Evolutionary conservation across 805 yeast species (phyloP).

Genomic region (Wickerhamiella slavikovae): DNA sequence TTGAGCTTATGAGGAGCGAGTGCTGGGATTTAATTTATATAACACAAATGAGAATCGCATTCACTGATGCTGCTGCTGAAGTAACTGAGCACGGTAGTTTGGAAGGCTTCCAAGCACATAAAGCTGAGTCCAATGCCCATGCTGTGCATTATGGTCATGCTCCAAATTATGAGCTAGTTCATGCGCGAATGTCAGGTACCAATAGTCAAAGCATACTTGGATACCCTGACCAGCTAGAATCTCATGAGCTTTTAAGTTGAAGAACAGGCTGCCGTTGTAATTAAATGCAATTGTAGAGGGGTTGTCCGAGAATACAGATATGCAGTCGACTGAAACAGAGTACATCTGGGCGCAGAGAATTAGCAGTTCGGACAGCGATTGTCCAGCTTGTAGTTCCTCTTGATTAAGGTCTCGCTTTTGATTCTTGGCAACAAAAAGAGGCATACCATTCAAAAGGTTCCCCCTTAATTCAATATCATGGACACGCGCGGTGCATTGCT

Average conservation of each 20-base stretch:
- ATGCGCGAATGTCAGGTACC: constrained; percentile 22
- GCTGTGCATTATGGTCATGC: constrained; percentile 18
- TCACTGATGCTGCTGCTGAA: no score
- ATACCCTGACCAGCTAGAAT: constrained; percentile 1
- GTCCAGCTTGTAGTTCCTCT: constrained; percentile 1
- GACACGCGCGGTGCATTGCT: no score
- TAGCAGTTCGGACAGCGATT: constrained; percentile 6
- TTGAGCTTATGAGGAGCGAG: no score
- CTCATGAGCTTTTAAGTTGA: constrained; percentile 15
- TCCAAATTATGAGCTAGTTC: constrained; percentile 23
- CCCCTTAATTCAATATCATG: no score
- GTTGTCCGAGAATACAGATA: constrained; percentile 13
- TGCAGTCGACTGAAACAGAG: constrained; percentile 9
- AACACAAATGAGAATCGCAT: no score
- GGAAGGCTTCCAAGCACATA: no score
- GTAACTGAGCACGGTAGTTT: not conserved
- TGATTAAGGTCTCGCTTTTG: no score
- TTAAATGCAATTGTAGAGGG: constrained; percentile 20
- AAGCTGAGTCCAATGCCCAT: constrained; percentile 18
- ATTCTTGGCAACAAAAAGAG: no score
- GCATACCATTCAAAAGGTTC: no score
- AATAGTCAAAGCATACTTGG: constrained; percentile 13
- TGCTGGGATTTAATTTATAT: no score
- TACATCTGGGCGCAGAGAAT: constrained; percentile 8
- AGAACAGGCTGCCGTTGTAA: constrained; percentile 18